Base-by-base conservation (phyloP, 2,329 filamentous ascomycete genomes). In the Talaromyces sp. region DNA sequence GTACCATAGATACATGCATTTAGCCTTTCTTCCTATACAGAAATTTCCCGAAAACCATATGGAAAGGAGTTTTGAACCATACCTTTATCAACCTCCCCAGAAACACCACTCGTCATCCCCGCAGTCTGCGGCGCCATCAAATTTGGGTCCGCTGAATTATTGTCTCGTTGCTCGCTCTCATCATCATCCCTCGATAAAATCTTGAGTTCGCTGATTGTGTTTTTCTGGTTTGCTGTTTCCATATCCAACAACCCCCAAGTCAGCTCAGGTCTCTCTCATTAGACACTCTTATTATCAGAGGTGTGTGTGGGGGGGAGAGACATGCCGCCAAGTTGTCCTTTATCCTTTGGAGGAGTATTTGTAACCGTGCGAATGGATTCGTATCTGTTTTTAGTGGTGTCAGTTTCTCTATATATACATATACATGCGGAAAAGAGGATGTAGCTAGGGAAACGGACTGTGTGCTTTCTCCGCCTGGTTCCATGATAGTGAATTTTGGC, bases 321-420 rank as follows among this genome's bases (percentile, higher is more conserved):
- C 67, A 53, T 73, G 83, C 82, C 72, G 60, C 81, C 80, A 28
- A 87, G 67, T 66, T 85, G 82, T 6, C 84, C 84, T 22, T 77
- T 75, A 59, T 81, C 76, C 63, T 84, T 86, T 15, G 73, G 69
- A 53, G 79, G 79, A 0, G 79, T 76, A 15, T 78, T 63, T 2
- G 75, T 78, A 56, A 80, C 75, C n/a, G 75, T 78, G 52, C 80
- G 70, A 53, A 79, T 78, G 52, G 77, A 81, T 73, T 86, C 84
- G 69, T 87, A 86, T 71, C 81, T 83, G 5, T 36, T 25, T 2
- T 22, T 15, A 3, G 31, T 56, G 17, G 56, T 50, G 2, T 5
- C 25, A 28, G 40, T 45, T 31, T 31, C n/a, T 31, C 28, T 36
- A 8, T 25, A 13, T 40, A 5, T 35, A 5, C 11, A 35, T 19